phyloP scores from a whole-genome alignment of 73 alveolate genomes.

The Tetrahymena malaccensis region DNA sequence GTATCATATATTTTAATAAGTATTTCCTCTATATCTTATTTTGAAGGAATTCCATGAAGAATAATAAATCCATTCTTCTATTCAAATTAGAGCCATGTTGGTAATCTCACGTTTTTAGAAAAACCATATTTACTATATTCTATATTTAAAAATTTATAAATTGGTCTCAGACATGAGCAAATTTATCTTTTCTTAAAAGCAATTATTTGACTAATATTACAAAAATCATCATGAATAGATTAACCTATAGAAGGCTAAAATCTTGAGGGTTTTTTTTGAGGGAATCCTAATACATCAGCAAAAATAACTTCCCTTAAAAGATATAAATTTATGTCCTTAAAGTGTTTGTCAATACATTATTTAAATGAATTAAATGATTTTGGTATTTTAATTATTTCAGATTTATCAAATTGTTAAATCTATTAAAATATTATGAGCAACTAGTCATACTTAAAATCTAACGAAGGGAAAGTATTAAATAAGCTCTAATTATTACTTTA shows the following conservation, averaged over 20 bases:
- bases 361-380: too few relatives aligned
- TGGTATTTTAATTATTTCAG: not conserved
- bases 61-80: too few relatives aligned
- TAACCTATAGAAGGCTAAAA: not conserved
- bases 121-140: not conserved
- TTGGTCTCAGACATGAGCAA: not conserved
- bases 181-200: not conserved
- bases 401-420: not conserved
- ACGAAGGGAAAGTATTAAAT: not conserved
- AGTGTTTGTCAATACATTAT: too few relatives aligned
- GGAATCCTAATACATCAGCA: not conserved
- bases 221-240: not conserved
- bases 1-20: not conserved
- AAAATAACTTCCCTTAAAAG: not conserved
- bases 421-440: too few relatives aligned
- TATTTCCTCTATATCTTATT: not conserved
- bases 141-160: too few relatives aligned
- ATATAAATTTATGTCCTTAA: too few relatives aligned
- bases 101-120: not conserved
- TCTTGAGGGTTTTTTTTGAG: not conserved
- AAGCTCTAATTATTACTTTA: too few relatives aligned
- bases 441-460: too few relatives aligned
- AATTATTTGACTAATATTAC: too few relatives aligned
- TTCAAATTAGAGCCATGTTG: not conserved
- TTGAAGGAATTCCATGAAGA: not conserved